Evolutionary conservation across 2,329 filamentous ascomycete genomes (phyloP), one percentile per base, ranked within the genome.

Genomic region (Alternaria sp.): DNA sequence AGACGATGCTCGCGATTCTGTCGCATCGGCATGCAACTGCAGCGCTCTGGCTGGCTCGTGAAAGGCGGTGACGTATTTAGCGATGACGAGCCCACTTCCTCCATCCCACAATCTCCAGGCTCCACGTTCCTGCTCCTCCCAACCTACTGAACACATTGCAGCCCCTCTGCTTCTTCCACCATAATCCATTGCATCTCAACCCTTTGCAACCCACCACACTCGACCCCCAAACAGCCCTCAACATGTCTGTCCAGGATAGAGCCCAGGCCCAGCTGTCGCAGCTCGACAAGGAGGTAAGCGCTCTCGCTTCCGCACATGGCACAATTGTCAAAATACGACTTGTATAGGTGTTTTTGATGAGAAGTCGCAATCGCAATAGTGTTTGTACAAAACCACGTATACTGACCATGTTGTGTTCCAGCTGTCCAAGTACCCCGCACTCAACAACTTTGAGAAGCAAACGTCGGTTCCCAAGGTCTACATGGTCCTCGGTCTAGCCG

Each of bases 381-480:
- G n/a, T 49, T 32, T 46, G 38, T 53, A 36, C 46, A 12, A 51
- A 32, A 41, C 26, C 12, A 18, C 39, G 20, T 26, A 46, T 67
- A 64, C 74, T 78, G 62, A 75, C 64, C 42, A 53, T 43, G 51
- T 30, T 30, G 61, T 67, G 53, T 70, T 61, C 51, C 79, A 95
- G 92, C 89, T 95, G 69, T 92, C 91, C 80, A 94, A 94, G 81
- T 95, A 95, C 84, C 90, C 90, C 72, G 81, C 86, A 75, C 87
- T 95, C 79, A 91, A 89, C 86, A 93, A 94, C 83, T 86, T 95
- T 75, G 92, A 96, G 87, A 91, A 89, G 86, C 89, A 91, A 81
- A 91, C 90, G 67, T 89, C 87, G 59, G 86, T 95, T 51, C 92
- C 92, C 78, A 96, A 96, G 86, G 90, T 91, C 75, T 95, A 96